These are phyloP conservation scores for Pulveroboletus sp. DNA, from an alignment of 768 basidiomycete genomes.

Conservation along the genomic window DNA sequence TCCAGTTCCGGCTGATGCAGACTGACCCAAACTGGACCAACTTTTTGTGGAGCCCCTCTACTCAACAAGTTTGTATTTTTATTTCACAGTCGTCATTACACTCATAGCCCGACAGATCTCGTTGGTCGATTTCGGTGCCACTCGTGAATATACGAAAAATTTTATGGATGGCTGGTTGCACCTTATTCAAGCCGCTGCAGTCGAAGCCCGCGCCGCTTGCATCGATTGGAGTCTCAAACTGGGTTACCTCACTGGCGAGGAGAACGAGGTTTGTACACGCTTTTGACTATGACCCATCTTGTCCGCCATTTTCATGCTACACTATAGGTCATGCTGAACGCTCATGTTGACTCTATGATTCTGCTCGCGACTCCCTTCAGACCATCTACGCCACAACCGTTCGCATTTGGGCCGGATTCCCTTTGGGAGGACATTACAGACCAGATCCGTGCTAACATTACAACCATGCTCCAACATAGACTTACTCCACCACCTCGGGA, in stretches of 20 bases:
- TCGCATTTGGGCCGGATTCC: conserved; percentile 69
- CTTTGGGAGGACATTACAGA: conserved; percentile 68
- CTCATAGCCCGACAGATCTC: conserved; percentile 48
- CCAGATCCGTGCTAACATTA: conserved; percentile 75
- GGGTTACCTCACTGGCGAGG: conserved; percentile 87
- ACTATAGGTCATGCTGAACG: conserved; percentile 68
- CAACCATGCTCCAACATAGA: conserved; percentile 83
- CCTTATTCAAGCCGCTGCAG: conserved; percentile 77
- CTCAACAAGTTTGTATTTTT: conserved; percentile 46
- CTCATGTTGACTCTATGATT: conserved; percentile 79
- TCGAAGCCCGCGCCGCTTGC: conserved; percentile 62
- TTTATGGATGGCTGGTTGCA: conserved; percentile 88
- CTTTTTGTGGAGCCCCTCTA: conserved; percentile 78
- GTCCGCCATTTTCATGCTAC: neutral
- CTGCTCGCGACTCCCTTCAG: conserved; percentile 87
- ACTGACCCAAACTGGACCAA: conserved; percentile 99
- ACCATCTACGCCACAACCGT: conserved; percentile 56
- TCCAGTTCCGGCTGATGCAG: conserved; percentile 91
- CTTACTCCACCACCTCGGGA: conserved; percentile 91
- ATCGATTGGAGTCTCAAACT: conserved; percentile 70
- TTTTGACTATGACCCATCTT: neutral
- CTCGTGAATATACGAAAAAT: conserved; percentile 73
- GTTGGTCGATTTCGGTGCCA: conserved; percentile 95
- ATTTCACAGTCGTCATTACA: neutral
- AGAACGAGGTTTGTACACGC: conserved; percentile 57